phyloP scores from a whole-genome alignment of 768 basidiomycete genomes.

The Lactarius akahatsu region DNA sequence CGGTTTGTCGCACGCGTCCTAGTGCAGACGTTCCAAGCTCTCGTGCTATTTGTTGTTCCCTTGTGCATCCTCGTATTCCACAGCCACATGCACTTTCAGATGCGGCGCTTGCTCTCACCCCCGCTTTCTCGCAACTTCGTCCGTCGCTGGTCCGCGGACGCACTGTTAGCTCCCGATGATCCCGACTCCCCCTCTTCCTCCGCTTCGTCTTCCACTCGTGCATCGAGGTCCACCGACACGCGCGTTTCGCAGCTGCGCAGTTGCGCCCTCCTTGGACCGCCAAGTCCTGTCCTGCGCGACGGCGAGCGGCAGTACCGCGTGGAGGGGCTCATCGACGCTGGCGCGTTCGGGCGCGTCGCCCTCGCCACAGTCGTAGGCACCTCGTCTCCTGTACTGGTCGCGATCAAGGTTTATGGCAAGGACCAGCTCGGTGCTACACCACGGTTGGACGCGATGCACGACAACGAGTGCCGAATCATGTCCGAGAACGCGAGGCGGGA shows the following conservation, averaged over 20 bases:
- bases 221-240: background rate
- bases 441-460: background rate
- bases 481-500: background rate
- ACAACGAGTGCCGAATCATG: conserved; percentile 15
- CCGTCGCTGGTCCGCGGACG: background rate
- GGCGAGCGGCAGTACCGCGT: conserved; percentile 12
- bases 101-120: background rate
- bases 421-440: background rate
- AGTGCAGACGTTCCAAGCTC: background rate
- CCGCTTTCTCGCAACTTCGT: background rate
- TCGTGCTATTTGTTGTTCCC: conserved; percentile 13
- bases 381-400: background rate
- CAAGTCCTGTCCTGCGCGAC: background rate
- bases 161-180: background rate
- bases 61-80: conserved; percentile 7
- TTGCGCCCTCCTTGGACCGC: background rate
- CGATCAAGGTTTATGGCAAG: conserved; percentile 22
- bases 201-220: background rate
- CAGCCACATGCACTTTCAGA: conserved; percentile 14
- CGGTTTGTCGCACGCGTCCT: background rate
- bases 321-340: conserved; percentile 19
- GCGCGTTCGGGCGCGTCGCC: conserved; percentile 23
- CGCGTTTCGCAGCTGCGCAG: background rate
- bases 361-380: conserved; percentile 7
- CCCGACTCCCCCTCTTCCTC: no score